Evolutionary conservation across 1,284 basidiomycete genomes (phyloP).

Genomic region (Puccinia hordei): DNA sequence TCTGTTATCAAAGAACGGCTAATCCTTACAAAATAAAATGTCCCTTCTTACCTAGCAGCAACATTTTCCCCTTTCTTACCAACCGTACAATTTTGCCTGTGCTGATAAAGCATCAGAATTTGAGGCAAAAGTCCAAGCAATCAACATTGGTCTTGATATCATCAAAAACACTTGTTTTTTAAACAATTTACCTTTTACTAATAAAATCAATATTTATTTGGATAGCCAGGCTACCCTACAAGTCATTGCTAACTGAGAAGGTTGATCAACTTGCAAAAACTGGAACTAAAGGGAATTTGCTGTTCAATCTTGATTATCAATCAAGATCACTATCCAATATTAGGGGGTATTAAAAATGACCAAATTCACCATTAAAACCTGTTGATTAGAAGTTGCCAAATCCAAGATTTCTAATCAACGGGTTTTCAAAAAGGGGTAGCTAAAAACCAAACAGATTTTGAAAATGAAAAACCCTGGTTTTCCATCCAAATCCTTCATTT

Average conservation of each 20-base stretch:
- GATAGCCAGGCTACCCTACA: neutral
- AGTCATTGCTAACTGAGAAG: neutral
- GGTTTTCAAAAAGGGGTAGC: too few species aligned
- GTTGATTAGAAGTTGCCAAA: too few species aligned
- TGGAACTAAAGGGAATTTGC: neutral
- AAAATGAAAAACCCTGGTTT: too few species aligned
- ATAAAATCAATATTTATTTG: too few species aligned
- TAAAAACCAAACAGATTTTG: too few species aligned
- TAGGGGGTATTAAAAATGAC: too few species aligned
- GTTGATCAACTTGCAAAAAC: neutral
- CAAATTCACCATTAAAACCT: too few species aligned
- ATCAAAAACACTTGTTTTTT: neutral
- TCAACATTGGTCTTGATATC: neutral
- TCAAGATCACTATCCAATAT: neutral
- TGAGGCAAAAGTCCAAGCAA: slow-evolving; percentile 1
- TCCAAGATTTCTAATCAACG: too few species aligned
- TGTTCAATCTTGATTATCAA: neutral
- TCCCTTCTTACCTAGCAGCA: too few species aligned
- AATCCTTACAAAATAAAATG: neutral
- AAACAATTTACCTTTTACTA: neutral
- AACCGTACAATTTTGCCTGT: neutral
- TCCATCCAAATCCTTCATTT: too few species aligned
- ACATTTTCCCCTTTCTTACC: neutral
- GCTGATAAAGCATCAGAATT: neutral
- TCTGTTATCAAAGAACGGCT: neutral